Evolutionary conservation across 2,329 filamentous ascomycete genomes (phyloP), one percentile per base, ranked within the genome.

Genomic region (Rhinocladiella similis): DNA sequence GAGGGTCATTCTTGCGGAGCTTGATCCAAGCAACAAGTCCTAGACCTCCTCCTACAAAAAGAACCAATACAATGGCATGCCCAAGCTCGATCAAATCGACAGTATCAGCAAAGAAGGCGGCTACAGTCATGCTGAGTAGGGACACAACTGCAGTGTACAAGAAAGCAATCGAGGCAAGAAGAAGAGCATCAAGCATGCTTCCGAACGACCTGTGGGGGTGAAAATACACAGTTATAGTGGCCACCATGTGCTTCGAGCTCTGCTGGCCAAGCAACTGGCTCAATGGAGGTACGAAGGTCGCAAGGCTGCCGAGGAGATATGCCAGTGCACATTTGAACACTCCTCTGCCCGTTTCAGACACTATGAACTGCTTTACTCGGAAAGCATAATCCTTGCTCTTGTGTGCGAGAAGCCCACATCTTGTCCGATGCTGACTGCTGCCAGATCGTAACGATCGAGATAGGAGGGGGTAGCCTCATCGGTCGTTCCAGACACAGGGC

Each of bases 171-270:
- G 89, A 74, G 5, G 90, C 90, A 56, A 94, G 85, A 33, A 92
- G 74, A 10, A 88, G 83, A 2, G 91, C 92, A 72, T 96, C 90
- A 56, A 90, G 82, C 91, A 97, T 96, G 63, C 89, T 94, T 1
- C 93, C 93, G 22, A 87, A 83, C 16, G 90, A 90, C 56, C 93
- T 82, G 5, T 91, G 90, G 3, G 93, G 91, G 70, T 97, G 91
- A 67, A 97, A 97, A 69, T 96, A 97, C 10, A 97, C 92, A 0
- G 91, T 95, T 56, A 97, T 85, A 1, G 93, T 97, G 29, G 91
- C 91, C 50, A 96, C 91, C 68, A 96, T 87, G 73, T 97, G 93
- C 69, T 97, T 97, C 49, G 91, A 91, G 73, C 96, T 92, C 68
- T 91, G 88, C 61, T 87, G 81, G 10, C 93, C 93, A 14, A 97